Base-by-base conservation (phyloP, 2,329 filamentous ascomycete genomes). In the Fusarium nanum region DNA sequence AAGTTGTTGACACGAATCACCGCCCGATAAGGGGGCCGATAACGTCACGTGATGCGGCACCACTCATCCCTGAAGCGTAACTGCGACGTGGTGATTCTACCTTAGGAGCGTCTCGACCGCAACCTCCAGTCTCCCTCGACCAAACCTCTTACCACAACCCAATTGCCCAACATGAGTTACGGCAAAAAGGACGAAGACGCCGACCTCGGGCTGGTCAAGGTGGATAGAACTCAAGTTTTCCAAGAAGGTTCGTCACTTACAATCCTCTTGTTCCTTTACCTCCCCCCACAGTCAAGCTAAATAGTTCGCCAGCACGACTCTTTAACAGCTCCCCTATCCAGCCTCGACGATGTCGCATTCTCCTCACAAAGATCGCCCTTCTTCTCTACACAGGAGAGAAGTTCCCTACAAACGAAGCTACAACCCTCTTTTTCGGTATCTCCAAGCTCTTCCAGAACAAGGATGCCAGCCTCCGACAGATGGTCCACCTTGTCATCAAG, bases 361-460 rank as follows among this genome's bases (percentile, higher is more conserved):
- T 98, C 71, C 88, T 99, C 72, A 98, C 96, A 78, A 98, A 99
- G 87, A 96, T 99, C 78, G 93, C 93, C 52, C 92, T 98, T 63
- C 91, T 99, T 71, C 88, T 99, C 76, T 98, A 98, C 83, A 98
- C 94, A 22, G 96, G 96, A 76, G 96, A 99, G 85, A 94, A 91
- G 79, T 99, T 98, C 86, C 94, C 95, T 47, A 95, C 92, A 64
- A 97, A 97, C 79, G 96, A 99, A 88, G 96, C 96, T 75, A 98
- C 96, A 32, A 95, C 93, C 49, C 92, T 99, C 72, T 99, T 99
- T 89, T 98, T 98, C 81, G 94, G 95, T 76, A 98, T 97, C 82
- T 98, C 95, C 68, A 98, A 98, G 87, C 89, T 98, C 66, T 99
- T 99, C 88, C 95, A 98, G 86, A 98, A 98, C 84, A 98, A 98